Conservation (phyloP, 2,329 filamentous ascomycete species). For the Hypomyces perniciosus region DNA sequence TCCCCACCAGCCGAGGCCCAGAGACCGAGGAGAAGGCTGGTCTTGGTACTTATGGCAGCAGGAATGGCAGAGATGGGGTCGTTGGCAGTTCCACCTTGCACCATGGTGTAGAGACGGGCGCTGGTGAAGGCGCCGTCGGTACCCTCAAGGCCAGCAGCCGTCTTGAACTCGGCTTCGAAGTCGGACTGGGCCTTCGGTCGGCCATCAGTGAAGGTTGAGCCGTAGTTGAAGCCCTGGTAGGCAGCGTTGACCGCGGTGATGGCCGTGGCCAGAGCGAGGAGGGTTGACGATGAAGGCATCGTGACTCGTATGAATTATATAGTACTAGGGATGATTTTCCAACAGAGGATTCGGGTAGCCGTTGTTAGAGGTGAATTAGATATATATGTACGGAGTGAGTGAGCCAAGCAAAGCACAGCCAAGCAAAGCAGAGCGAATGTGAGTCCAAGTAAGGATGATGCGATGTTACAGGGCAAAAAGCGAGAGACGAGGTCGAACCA, state of each 20-base stretch:
- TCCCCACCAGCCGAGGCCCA: conserved; percentile 68
- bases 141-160: conserved; percentile 57
- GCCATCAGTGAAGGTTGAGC: conserved; percentile 54
- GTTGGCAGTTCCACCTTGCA: conserved; percentile 61
- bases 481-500: neutral
- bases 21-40: conserved; percentile 71
- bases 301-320: conserved; percentile 4
- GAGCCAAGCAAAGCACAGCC: too few species aligned
- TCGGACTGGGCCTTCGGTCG: conserved; percentile 54
- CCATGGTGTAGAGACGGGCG: conserved; percentile 70
- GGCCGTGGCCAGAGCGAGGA: conserved; percentile 31
- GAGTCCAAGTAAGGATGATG: too few species aligned
- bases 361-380: too few species aligned
- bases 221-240: conserved; percentile 69
- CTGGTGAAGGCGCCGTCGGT: conserved; percentile 58
- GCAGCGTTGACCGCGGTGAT: conserved; percentile 31
- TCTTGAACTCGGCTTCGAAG: conserved; percentile 65
- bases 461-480: neutral
- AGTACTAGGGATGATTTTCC: too few species aligned
- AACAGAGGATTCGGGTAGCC: too few species aligned
- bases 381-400: too few species aligned
- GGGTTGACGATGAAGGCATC: conserved; percentile 27
- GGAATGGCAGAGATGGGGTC: conserved; percentile 67
- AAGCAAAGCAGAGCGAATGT: too few species aligned
- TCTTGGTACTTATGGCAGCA: conserved; percentile 76